Percentiles rank a stretch among this genome's conserved stretches.
phyloP scores from a whole-genome alignment of 2,329 filamentous ascomycete genomes.

The Trichoderma atrobrunneum region DNA sequence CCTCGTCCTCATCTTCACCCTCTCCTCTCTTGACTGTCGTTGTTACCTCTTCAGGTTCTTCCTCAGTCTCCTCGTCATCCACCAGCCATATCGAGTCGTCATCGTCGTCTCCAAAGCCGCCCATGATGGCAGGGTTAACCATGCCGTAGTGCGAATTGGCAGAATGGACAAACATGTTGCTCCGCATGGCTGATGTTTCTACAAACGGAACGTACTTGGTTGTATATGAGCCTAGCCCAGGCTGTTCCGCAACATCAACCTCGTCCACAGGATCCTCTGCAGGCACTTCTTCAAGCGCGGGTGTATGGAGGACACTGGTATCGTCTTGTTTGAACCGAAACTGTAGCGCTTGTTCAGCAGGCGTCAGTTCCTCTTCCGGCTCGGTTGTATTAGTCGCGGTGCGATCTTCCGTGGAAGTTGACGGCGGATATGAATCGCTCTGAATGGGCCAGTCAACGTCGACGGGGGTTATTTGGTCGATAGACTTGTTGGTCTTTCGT shows the following conservation, averaged over 20 bases:
- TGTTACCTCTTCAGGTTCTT: slow-evolving; percentile 13
- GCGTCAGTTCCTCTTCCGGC: not conserved
- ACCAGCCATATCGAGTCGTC: slow-evolving; percentile 30
- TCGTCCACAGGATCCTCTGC: slow-evolving; percentile 3
- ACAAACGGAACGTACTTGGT: slow-evolving; percentile 26
- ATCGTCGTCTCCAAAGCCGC: slow-evolving; percentile 34
- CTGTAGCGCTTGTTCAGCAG: not conserved
- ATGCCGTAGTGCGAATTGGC: slow-evolving; percentile 29
- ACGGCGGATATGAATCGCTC: slow-evolving; percentile 1
- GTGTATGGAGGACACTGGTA: not conserved
- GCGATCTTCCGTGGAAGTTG: not conserved
- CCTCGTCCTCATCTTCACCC: not conserved
- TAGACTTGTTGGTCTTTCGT: slow-evolving; percentile 13
- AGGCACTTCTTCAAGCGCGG: not conserved
- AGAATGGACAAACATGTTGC: slow-evolving; percentile 29
- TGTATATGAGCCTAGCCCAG: slow-evolving; percentile 6
- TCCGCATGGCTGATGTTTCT: slow-evolving; percentile 27
- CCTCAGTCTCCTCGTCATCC: slow-evolving; percentile 29
- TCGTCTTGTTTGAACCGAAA: not conserved
- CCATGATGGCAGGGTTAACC: slow-evolving; percentile 32
- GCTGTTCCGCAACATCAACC: not conserved
- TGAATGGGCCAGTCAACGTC: slow-evolving; percentile 20
- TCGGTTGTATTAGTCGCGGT: not conserved
- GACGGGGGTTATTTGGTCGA: slow-evolving; percentile 18
- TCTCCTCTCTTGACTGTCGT: not conserved